These are phyloP conservation scores for Geranium rotundifolium DNA, from an alignment of 345 rosid genomes.

Conservation along the genomic window DNA sequence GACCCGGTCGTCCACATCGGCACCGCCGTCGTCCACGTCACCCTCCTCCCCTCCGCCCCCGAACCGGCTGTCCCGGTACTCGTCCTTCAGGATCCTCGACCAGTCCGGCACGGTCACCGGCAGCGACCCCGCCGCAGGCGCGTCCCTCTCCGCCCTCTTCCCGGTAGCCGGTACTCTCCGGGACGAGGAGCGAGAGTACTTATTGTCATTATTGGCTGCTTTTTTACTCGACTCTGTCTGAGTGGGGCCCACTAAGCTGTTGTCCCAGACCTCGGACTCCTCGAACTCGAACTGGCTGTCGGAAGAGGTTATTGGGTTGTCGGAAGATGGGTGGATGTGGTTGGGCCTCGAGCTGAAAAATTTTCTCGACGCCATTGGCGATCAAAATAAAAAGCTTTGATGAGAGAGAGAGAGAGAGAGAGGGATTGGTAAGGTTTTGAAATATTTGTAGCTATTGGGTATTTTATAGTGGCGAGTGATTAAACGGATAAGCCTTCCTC, in stretches of 20 bases:
- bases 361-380: slow-evolving; percentile 52
- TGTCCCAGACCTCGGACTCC: slow-evolving; percentile 40
- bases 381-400: not conserved
- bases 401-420: not conserved
- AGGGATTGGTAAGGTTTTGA: not conserved
- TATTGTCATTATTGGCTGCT: slow-evolving; percentile 14
- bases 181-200: slow-evolving; percentile 24
- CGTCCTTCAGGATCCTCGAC: slow-evolving; percentile 58
- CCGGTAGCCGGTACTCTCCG: slow-evolving; percentile 15
- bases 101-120: slow-evolving; percentile 76
- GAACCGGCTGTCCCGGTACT: slow-evolving; percentile 21
- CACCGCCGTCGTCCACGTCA: slow-evolving; percentile 17
- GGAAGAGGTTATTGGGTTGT: slow-evolving; percentile 5
- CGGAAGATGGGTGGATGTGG: slow-evolving; percentile 30
- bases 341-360: slow-evolving; percentile 26
- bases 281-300: slow-evolving; percentile 40
- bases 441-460: not conserved
- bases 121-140: slow-evolving; percentile 15
- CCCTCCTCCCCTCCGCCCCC: slow-evolving; percentile 19
- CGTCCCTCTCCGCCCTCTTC: slow-evolving; percentile 16
- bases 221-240: slow-evolving; percentile 23
- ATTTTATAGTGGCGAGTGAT: slow-evolving; percentile 22
- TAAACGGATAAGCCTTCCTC: slow-evolving; percentile 24
- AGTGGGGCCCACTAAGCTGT: not conserved
- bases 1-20: slow-evolving; percentile 13